Conservation (phyloP, 768 basidiomycete genomes). For the Pholiota microspora region DNA sequence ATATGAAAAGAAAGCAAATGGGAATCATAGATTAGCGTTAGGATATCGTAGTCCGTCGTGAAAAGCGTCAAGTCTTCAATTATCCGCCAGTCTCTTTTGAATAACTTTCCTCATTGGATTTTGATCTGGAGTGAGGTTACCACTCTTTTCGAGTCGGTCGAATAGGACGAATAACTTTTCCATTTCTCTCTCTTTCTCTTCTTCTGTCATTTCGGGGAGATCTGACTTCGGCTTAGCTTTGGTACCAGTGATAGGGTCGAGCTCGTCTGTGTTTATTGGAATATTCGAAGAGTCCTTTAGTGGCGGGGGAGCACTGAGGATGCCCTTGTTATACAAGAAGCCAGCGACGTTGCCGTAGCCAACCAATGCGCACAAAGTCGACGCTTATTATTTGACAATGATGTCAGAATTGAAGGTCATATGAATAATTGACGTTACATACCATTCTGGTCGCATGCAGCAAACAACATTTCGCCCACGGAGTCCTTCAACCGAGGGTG, state of each 20-base stretch:
- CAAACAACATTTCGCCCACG: constrained; percentile 85
- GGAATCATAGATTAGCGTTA: not conserved
- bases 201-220: constrained; percentile 76
- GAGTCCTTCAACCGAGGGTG: constrained; percentile 71
- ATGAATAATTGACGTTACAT: constrained; percentile 10
- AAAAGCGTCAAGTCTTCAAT: not conserved
- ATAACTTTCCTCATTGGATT: constrained; percentile 77
- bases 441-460: constrained; percentile 77
- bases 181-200: constrained; percentile 93
- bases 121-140: constrained; percentile 59
- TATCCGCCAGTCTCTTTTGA: constrained; percentile 28
- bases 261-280: constrained; percentile 33
- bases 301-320: constrained; percentile 55
- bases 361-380: constrained; percentile 68
- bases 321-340: constrained; percentile 88
- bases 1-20: not conserved
- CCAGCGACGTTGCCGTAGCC: constrained; percentile 98
- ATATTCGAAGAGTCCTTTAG: constrained; percentile 29
- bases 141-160: constrained; percentile 79
- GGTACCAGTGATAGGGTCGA: constrained; percentile 90
- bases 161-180: constrained; percentile 92
- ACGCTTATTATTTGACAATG: constrained; percentile 37
- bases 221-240: constrained; percentile 39
- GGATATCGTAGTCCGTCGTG: not conserved
- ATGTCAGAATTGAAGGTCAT: not conserved